Conservation (phyloP, 169 alveolate genomes). For the Plasmodium coatneyi region DNA sequence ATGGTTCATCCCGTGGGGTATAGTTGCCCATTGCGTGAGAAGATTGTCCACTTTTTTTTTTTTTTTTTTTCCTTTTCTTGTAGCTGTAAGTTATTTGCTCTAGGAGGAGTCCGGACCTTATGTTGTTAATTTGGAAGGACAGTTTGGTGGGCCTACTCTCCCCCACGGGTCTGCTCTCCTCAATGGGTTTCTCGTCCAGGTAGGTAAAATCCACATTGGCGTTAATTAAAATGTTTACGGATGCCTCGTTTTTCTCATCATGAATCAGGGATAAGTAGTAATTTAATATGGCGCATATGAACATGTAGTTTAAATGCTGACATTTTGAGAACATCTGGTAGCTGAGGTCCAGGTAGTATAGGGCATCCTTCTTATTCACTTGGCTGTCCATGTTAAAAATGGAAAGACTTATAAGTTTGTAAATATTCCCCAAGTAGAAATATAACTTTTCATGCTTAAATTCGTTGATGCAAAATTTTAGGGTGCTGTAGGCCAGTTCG, state of each 20-base stretch:
- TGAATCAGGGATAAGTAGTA: constrained; percentile 29
- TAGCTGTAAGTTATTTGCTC: constrained; percentile 63
- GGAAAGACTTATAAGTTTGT: constrained; percentile 39
- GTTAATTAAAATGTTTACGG: constrained; percentile 17
- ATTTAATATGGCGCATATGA: constrained; percentile 38
- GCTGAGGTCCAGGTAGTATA: constrained; percentile 48
- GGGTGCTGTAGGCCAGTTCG: constrained; percentile 25
- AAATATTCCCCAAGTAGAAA: constrained; percentile 25
- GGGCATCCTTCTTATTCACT: constrained; percentile 35
- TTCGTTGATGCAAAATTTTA: constrained; percentile 54
- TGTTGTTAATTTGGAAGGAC: constrained; percentile 37
- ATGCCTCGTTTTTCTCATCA: constrained; percentile 25
- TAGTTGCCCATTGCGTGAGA: background rate
- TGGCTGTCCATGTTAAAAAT: constrained; percentile 24
- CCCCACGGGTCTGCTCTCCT: background rate
- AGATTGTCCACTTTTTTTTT: background rate
- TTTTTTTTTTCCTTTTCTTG: constrained; percentile 17
- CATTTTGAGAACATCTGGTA: constrained; percentile 49
- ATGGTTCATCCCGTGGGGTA: background rate
- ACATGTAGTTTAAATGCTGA: constrained; percentile 32
- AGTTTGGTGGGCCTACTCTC: background rate
- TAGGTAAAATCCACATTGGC: constrained; percentile 53
- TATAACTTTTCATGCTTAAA: constrained; percentile 48
- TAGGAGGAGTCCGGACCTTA: constrained; percentile 33
- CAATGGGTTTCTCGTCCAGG: constrained; percentile 23